Conservation (phyloP, 2,329 filamentous ascomycete genomes). For the Lecanicillium sp. region DNA sequence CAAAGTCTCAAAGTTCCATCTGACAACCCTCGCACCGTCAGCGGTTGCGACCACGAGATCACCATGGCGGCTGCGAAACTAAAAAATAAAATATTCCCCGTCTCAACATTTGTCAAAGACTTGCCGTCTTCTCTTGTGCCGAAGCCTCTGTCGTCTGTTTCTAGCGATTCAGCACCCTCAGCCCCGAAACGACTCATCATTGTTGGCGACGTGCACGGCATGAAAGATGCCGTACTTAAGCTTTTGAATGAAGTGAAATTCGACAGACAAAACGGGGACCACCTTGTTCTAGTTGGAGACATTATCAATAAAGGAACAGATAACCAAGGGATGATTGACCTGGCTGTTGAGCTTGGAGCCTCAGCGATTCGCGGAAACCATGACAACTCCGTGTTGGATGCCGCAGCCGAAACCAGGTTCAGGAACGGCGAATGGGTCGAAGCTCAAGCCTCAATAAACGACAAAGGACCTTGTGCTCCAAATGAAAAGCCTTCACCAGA, state of each 20-base stretch:
- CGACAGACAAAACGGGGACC: slow-evolving; percentile 41
- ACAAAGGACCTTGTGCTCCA: no score
- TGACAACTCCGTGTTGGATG: slow-evolving; percentile 69
- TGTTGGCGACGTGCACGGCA: slow-evolving; percentile 85
- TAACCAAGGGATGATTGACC: slow-evolving; percentile 64
- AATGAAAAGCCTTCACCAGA: no score
- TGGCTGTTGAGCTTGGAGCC: slow-evolving; percentile 61
- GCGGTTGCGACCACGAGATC: no score
- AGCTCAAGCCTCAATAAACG: no score
- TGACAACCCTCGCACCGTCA: no score
- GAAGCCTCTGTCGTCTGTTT: not conserved
- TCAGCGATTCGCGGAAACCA: slow-evolving; percentile 79
- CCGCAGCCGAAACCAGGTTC: not conserved
- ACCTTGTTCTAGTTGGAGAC: slow-evolving; percentile 66
- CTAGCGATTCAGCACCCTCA: not conserved
- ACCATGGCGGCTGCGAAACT: not conserved
- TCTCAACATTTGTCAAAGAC: not conserved
- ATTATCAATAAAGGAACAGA: slow-evolving; percentile 78
- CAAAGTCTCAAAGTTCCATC: no score
- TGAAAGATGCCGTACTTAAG: slow-evolving; percentile 52
- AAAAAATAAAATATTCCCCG: not conserved
- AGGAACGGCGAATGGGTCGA: not conserved
- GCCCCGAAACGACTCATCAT: slow-evolving; percentile 47
- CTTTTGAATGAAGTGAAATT: slow-evolving; percentile 63
- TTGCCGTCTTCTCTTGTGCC: not conserved